Base-by-base conservation (phyloP, 495 filamentous ascomycete species). In the Thermothielavioides terrestris region DNA sequence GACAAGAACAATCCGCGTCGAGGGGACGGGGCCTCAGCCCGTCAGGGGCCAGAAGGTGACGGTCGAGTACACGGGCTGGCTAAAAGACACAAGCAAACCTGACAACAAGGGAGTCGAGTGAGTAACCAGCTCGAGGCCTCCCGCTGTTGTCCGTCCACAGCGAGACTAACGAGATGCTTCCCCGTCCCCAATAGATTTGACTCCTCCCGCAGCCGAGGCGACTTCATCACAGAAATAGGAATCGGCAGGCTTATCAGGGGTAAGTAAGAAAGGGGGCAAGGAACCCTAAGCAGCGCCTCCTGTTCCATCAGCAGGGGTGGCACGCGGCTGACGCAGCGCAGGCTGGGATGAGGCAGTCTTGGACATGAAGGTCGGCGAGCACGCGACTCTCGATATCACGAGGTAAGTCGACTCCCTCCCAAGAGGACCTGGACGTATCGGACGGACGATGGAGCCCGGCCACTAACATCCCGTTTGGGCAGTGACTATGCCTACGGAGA, bases 141-240 rank as follows among this genome's bases (percentile, higher is more conserved):
- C 0, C 4, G 12, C 6, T n/a, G 20, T 3, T 1, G 1, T 1
- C 31, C 15, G 6, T 22, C 18, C 32, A 11, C 42, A 31, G 28
- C 21, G 17, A 31, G 10, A 26, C 35, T 48, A 10, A 27, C 42
- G 38, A 34, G 20, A 39, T 42, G n/a, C n/a, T n/a, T n/a, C n/a
- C n/a, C n/a, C n/a, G n/a, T n/a, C n/a, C n/a, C n/a, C n/a, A n/a
- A 42, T 59, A 94, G 86, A 59, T 92, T 95, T 67, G 88, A 94
- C 67, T 82, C 83, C 50, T 92, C 88, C 31, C 69, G 74, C 50
- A 78, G 77, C 17, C 72, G 80, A 34, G 79, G 75, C 9, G 76
- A 81, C 46, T 87, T 94, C 57, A 63, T 71, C 26, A 81, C 77
- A 31, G 45, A 67, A 42, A 92, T 95, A 60, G 88, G 88, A 34